Conservation (phyloP, 2,329 filamentous ascomycete genomes). For the Sporothrix euskadiensis region DNA sequence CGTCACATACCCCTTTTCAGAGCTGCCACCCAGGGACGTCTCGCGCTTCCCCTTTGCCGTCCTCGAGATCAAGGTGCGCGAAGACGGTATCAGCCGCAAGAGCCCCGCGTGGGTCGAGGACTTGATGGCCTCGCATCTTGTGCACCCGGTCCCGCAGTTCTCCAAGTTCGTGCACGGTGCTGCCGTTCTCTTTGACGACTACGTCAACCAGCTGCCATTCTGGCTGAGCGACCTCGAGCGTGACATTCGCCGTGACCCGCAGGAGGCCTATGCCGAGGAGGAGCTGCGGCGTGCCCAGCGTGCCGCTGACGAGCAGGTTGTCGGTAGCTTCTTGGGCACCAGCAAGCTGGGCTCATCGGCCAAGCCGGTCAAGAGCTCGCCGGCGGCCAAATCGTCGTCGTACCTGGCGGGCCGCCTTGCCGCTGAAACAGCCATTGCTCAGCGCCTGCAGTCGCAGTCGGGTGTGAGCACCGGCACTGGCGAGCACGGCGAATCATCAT, state of each 20-base stretch:
- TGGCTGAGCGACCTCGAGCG: constrained; percentile 91
- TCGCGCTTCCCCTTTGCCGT: constrained; percentile 87
- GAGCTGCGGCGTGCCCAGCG: constrained; percentile 78
- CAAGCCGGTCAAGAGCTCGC: constrained; percentile 64
- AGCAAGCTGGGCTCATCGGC: constrained; percentile 54
- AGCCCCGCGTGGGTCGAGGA: constrained; percentile 86
- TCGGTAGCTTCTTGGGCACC: constrained; percentile 79
- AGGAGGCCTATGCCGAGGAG: constrained; percentile 86
- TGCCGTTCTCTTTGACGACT: constrained; percentile 87
- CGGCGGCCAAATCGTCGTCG: constrained; percentile 60
- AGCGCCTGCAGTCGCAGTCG: constrained; percentile 20
- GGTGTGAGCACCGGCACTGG: constrained; percentile 38
- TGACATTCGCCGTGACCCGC: constrained; percentile 91
- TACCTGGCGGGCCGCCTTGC: constrained; percentile 58
- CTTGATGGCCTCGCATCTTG: constrained; percentile 86
- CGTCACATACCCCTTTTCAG: constrained; percentile 84
- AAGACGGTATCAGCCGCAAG: constrained; percentile 59
- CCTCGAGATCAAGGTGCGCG: constrained; percentile 86
- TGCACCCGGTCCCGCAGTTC: constrained; percentile 85
- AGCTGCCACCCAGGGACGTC: constrained; percentile 87
- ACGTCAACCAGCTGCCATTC: constrained; percentile 94
- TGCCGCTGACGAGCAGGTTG: constrained; percentile 82
- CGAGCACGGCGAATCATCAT: constrained; percentile 8
- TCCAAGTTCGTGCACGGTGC: constrained; percentile 97
- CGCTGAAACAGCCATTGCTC: constrained; percentile 31